These are phyloP conservation scores for Cocos nucifera DNA, from an alignment of 176 grass and related monocot species.

Conservation along the genomic window DNA sequence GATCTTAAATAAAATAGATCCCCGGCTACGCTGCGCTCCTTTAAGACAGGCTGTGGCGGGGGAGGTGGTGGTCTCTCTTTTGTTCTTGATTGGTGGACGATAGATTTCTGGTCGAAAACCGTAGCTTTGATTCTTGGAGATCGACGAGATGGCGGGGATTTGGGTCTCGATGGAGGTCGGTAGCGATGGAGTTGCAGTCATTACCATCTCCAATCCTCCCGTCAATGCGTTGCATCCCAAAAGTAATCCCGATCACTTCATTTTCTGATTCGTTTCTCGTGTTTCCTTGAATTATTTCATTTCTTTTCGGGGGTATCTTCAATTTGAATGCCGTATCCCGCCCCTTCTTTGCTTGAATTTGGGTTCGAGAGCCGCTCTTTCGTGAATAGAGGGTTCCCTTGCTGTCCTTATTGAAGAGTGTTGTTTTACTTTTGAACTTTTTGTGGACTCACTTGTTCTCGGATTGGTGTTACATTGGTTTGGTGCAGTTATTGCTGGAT, in stretches of 20 bases:
- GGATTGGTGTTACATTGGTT: not conserved
- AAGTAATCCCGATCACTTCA: slow-evolving; percentile 18
- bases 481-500: slow-evolving; percentile 51
- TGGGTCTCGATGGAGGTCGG: slow-evolving; percentile 87
- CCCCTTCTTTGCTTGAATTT: no score
- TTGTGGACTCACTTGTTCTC: not conserved
- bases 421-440: no score
- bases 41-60: no score
- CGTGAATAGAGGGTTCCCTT: no score
- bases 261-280: not conserved
- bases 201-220: slow-evolving; percentile 87
- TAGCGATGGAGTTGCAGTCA: slow-evolving; percentile 60
- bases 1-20: no score
- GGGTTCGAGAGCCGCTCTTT: no score
- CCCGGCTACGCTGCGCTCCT: no score
- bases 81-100: not conserved
- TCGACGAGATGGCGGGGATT: slow-evolving; percentile 50
- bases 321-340: no score
- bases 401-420: no score
- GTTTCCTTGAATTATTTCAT: not conserved
- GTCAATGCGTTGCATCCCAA: slow-evolving; percentile 80
- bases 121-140: not conserved
- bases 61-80: no score
- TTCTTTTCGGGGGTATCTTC: slow-evolving; percentile 2
- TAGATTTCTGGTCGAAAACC: not conserved